Base-by-base conservation (phyloP, 176 grass and related monocot species). In the Lolium multiflorum region DNA sequence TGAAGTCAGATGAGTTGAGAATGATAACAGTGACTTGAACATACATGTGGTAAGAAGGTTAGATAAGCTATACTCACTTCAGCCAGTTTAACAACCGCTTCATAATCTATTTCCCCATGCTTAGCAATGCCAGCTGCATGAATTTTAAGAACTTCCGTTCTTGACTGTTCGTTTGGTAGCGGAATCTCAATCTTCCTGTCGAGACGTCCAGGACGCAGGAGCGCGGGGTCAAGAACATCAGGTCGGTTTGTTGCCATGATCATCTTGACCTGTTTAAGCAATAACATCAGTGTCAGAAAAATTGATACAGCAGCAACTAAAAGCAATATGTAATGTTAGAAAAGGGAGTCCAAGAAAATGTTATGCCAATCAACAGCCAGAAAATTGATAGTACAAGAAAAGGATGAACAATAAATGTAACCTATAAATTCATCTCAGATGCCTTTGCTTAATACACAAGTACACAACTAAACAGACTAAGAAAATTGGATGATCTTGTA, bases 151-250 rank as follows among this genome's bases (percentile, higher is more conserved):
- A 99, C 92, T 91, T 99, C 97, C 85, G 94, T 99, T 58, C 97
- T 92, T 44, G 90, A 86, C 26, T 99, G 97, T 82, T 99, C 97
- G 64, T 99, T 99, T 61, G 97, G 97, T 62, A 99, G 87, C 0
- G 97, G 97, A 73, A 99, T 99, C 85, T 99, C 97, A 78, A 99
- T 99, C 81, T 99, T 99, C 64, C 97, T 93, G 35, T 99, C 97
- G 20, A 99, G 55, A 41, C 97, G 90, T 60, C 97, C 97, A 55
- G 97, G 97, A 22, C 97, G 94, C 72, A 99, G 87, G 39, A 99
- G 88, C 6, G 97, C 97, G 5, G 97, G 97, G 77, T 99, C 97
- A 14, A 99, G 83, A 84, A 99, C 97, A 85, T 99, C 97, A 77
- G 97, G 97, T 38, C 97, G 82, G 48, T 99, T 99, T 20, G 97